Conservation (phyloP, 73 alveolate genomes). For the Paraurostyla sp. region DNA sequence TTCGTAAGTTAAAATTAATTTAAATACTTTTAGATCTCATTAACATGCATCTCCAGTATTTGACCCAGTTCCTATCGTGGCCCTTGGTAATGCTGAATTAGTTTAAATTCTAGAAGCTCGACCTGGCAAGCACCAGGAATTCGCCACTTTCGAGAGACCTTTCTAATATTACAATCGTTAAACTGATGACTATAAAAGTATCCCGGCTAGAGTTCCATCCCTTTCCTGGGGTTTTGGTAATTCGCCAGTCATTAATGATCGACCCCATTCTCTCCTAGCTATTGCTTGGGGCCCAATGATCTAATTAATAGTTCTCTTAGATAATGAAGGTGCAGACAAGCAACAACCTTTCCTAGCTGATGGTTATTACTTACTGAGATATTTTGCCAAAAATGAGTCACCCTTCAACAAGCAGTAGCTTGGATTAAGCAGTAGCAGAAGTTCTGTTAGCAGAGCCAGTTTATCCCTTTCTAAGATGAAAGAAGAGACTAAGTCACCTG, state of each 20-base stretch:
- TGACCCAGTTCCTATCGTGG: constrained; percentile 36
- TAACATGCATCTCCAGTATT: not conserved
- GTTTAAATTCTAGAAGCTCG: constrained; percentile 14
- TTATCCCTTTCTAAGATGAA: too few relatives aligned
- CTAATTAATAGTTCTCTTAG: constrained; percentile 40
- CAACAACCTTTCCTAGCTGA: constrained; percentile 20
- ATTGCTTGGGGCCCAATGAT: constrained; percentile 71
- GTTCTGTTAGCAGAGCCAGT: too few relatives aligned
- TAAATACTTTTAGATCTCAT: not conserved
- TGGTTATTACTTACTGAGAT: constrained; percentile 37
- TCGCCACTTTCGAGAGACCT: constrained; percentile 5
- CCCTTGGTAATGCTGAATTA: not conserved
- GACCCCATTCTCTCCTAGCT: constrained; percentile 54
- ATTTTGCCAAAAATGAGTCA: not conserved
- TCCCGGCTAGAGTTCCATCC: constrained; percentile 12
- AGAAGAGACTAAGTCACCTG: too few relatives aligned
- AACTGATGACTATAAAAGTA: not conserved
- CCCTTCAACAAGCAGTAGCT: too few relatives aligned
- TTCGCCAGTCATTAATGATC: constrained; percentile 52
- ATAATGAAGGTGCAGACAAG: not conserved
- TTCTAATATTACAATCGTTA: not conserved
- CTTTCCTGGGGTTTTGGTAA: constrained; percentile 67
- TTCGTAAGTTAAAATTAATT: not conserved
- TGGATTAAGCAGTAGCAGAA: too few relatives aligned
- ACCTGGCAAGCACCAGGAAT: not conserved